These are phyloP conservation scores for Acacia crassicarpa DNA, from an alignment of 306 rosid species.

Conservation along the genomic window DNA sequence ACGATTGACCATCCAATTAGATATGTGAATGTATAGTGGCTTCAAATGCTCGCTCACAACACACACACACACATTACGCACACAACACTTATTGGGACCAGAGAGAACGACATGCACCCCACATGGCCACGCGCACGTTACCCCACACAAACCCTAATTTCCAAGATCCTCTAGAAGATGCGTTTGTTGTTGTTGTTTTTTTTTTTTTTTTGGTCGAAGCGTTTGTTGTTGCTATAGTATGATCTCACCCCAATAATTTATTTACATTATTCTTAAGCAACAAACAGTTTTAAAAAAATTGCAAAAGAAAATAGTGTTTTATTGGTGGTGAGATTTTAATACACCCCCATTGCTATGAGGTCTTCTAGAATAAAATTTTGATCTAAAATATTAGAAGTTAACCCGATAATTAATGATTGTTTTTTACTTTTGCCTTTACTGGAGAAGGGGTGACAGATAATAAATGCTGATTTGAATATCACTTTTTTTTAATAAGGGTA, in stretches of 20 bases:
- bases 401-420: no score
- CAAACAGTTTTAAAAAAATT: neutral
- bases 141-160: slow-evolving; percentile 87
- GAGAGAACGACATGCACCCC: slow-evolving; percentile 40
- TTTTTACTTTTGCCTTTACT: no score
- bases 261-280: neutral
- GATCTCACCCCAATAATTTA: neutral
- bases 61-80: neutral
- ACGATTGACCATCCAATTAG: neutral
- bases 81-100: neutral
- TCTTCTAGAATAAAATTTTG: no score
- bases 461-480: no score
- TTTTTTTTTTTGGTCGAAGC: no score
- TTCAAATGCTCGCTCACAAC: neutral
- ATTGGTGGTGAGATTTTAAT: neutral
- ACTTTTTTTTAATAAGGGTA: no score
- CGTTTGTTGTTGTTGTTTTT: slow-evolving; percentile 24
- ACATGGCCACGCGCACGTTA: slow-evolving; percentile 69
- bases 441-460: no score
- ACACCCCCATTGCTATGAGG: no score
- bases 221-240: slow-evolving; percentile 16
- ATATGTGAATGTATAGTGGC: neutral
- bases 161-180: slow-evolving; percentile 50
- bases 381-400: no score
- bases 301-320: neutral